Conservation (phyloP, 805 yeast genomes). For the Candida easanensis region DNA sequence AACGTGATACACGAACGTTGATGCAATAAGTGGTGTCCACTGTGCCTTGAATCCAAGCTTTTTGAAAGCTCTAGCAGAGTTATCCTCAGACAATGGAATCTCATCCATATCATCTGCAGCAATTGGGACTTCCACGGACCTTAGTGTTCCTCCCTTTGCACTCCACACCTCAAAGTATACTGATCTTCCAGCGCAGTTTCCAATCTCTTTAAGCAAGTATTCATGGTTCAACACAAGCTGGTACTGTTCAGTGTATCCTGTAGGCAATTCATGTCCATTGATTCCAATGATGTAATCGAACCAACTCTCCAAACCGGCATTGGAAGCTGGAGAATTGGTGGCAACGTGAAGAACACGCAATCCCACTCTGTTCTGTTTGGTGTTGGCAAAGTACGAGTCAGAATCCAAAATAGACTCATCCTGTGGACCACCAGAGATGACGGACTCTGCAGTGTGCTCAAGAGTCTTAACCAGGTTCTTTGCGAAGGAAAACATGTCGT, state of each 20-base stretch:
- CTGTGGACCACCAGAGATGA: conserved; percentile 26
- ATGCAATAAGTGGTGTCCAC: conserved; percentile 69
- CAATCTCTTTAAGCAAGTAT: conserved; percentile 41
- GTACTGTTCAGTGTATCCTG: conserved; percentile 33
- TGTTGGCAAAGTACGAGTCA: conserved; percentile 28
- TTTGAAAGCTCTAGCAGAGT: conserved; percentile 37
- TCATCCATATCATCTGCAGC: conserved; percentile 32
- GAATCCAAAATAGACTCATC: conserved; percentile 24
- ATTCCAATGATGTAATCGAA: conserved; percentile 85
- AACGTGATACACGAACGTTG: conserved; percentile 87
- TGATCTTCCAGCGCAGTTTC: conserved; percentile 35
- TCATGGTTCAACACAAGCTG: conserved; percentile 41
- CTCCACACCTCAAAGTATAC: conserved; percentile 72
- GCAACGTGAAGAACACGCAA: conserved; percentile 55
- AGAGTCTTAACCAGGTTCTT: conserved; percentile 56
- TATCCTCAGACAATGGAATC: conserved; percentile 19
- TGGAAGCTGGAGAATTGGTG: conserved; percentile 43
- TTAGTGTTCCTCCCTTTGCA: conserved; percentile 73
- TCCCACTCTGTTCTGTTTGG: conserved; percentile 40
- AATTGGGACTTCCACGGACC: conserved; percentile 39
- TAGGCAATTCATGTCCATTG: conserved; percentile 62
- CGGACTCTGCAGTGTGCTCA: conserved; percentile 38
- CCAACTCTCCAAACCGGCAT: conserved; percentile 70
- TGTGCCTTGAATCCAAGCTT: conserved; percentile 68
- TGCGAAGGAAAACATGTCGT: conserved; percentile 66